Percentiles rank a stretch among this genome's conserved stretches.
These are phyloP conservation scores for Chlorella sp. DNA, from an alignment of 139 green algal genomes.

Conservation along the genomic window DNA sequence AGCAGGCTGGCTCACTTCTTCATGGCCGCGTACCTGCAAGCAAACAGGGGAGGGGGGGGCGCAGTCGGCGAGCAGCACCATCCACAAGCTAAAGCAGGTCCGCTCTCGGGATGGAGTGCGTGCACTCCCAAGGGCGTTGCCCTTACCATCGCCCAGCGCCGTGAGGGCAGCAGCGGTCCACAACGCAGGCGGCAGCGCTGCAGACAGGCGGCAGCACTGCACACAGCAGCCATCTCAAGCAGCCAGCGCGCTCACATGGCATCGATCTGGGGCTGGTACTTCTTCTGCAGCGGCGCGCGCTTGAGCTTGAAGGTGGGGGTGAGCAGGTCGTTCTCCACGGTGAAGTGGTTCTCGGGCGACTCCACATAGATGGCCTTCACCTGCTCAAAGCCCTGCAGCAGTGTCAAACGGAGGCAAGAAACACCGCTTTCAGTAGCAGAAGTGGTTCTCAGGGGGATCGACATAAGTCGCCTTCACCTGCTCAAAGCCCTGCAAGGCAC, in stretches of 20 bases:
- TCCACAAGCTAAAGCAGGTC: no score
- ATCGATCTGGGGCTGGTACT: conserved; percentile 74
- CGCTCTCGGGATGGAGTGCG: no score
- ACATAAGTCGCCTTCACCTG: not conserved
- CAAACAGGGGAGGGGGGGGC: no score
- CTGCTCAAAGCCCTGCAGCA: conserved; percentile 74
- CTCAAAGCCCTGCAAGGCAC: not conserved
- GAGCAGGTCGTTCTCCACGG: conserved; percentile 79
- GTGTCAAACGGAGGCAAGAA: not conserved
- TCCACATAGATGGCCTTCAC: conserved; percentile 73
- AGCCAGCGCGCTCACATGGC: conserved; percentile 54
- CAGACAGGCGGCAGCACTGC: not conserved
- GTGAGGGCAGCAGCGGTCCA: not conserved
- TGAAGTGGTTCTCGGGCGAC: conserved; percentile 60
- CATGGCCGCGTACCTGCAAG: no score
- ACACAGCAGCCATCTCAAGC: no score
- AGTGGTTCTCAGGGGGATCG: not conserved
- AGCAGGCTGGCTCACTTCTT: no score
- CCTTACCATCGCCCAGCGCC: no score
- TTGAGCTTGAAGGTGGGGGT: conserved; percentile 94
- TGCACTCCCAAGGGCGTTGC: no score
- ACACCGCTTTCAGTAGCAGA: not conserved
- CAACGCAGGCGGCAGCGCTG: no score
- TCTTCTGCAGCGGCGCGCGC: conserved; percentile 79
- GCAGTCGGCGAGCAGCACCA: no score